Percentiles rank a stretch among this genome's conserved stretches.
These are phyloP conservation scores for Neurospora sp. DNA, from an alignment of 495 filamentous ascomycete species.

Conservation along the genomic window DNA sequence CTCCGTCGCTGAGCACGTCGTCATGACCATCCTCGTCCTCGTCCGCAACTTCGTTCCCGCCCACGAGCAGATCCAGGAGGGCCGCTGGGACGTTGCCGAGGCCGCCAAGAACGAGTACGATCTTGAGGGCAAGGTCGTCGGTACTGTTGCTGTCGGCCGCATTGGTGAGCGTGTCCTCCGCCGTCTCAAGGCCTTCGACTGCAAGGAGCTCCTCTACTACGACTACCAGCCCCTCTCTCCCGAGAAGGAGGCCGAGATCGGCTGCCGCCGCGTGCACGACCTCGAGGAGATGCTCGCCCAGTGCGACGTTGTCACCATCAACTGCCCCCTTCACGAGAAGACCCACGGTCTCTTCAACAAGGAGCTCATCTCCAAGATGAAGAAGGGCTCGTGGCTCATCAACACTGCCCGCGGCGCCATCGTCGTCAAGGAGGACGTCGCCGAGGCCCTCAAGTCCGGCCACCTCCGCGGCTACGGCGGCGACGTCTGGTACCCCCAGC, in stretches of 20 bases:
- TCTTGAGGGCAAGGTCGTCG: slow-evolving; percentile 94
- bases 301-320: slow-evolving; percentile 98
- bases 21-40: slow-evolving; percentile 96
- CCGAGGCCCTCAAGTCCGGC: slow-evolving; percentile 82
- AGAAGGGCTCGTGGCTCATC: slow-evolving; percentile 90
- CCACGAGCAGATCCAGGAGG: slow-evolving; percentile 80
- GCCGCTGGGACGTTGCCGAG: slow-evolving; percentile 91
- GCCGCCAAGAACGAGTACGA: slow-evolving; percentile 98
- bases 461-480: slow-evolving; percentile 96
- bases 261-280: slow-evolving; percentile 73
- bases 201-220: slow-evolving; percentile 99
- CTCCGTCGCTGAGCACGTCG: slow-evolving; percentile 85
- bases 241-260: slow-evolving; percentile 92
- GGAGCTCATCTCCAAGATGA: slow-evolving; percentile 99
- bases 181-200: slow-evolving; percentile 92
- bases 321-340: slow-evolving; percentile 98
- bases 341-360: slow-evolving; percentile 96
- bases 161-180: slow-evolving; percentile 97
- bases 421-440: slow-evolving; percentile 98
- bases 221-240: slow-evolving; percentile 90
- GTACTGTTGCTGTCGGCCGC: slow-evolving; percentile 92
- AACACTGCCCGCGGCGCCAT: slow-evolving; percentile 99
- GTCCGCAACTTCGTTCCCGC: slow-evolving; percentile 98
- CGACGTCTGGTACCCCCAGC: slow-evolving; percentile 78
- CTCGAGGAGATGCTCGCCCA: slow-evolving; percentile 93